A percentile compares a stretch with the other conserved stretches of the same genome.
Evolutionary conservation across 768 basidiomycete species (phyloP).

Genomic region (Boletus rufocinnamomeus): DNA sequence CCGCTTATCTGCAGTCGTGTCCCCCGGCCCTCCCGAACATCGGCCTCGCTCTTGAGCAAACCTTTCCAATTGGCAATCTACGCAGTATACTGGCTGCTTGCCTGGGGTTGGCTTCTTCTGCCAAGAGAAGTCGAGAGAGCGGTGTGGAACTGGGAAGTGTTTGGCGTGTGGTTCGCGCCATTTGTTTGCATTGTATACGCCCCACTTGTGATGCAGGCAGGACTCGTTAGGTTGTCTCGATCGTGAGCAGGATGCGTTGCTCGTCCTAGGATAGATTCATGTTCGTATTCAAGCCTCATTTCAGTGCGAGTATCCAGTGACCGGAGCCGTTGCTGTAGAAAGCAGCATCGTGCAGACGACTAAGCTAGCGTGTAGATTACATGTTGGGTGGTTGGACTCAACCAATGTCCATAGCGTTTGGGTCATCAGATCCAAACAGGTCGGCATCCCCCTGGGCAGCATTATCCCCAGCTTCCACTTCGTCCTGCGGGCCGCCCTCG

Average conservation of each 20-base stretch:
- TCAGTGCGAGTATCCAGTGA: neutral
- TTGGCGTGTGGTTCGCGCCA: constrained; percentile 83
- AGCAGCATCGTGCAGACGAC: neutral
- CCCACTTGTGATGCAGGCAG: constrained; percentile 73
- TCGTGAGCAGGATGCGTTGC: neutral
- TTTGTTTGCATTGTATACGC: constrained; percentile 78
- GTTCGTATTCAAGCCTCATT: neutral
- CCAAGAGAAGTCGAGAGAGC: constrained; percentile 49
- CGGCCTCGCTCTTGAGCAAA: constrained; percentile 30
- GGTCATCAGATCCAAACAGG: constrained; percentile 53
- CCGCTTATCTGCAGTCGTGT: constrained; percentile 57
- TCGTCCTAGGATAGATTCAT: constrained; percentile 3
- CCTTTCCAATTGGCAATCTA: constrained; percentile 19
- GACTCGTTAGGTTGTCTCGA: constrained; percentile 48
- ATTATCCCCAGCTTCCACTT: constrained; percentile 32
- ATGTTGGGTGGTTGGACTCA: constrained; percentile 11
- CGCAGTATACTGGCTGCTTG: constrained; percentile 47
- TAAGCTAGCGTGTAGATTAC: neutral
- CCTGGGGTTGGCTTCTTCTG: constrained; percentile 58
- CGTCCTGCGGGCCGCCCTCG: constrained; percentile 41
- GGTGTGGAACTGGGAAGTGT: constrained; percentile 76
- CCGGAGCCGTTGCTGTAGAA: neutral
- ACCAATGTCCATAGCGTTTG: constrained; percentile 36
- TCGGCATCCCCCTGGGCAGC: constrained; percentile 30
- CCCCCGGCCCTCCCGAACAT: constrained; percentile 20